phyloP scores from a whole-genome alignment of 163 green algal genomes.

The Chloromonas sp. region DNA sequence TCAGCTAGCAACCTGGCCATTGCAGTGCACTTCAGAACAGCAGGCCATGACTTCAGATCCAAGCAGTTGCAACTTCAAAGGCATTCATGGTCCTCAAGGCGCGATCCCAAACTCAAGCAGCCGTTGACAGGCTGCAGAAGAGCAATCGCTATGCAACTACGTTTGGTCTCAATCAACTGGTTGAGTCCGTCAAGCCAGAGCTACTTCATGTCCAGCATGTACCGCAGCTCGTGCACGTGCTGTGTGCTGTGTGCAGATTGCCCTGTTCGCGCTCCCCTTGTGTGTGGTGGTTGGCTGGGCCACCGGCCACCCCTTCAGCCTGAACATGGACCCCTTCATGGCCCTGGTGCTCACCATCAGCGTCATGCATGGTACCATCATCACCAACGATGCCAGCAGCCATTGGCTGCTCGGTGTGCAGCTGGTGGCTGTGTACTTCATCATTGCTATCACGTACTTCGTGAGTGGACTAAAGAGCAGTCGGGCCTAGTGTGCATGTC shows the following conservation, averaged over 20 bases:
- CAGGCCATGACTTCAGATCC: no score
- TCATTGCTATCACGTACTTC: slow-evolving; percentile 54
- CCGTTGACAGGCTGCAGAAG: no score
- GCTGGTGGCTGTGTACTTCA: slow-evolving; percentile 60
- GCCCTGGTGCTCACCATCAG: slow-evolving; percentile 40
- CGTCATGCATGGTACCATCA: slow-evolving; percentile 61
- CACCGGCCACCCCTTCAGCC: slow-evolving; percentile 60
- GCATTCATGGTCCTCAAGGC: no score
- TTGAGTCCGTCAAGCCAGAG: no score
- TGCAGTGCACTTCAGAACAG: no score
- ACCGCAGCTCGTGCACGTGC: not conserved
- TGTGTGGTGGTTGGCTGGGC: slow-evolving; percentile 71
- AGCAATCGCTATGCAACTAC: no score
- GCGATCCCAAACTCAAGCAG: no score
- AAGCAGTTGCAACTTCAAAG: no score
- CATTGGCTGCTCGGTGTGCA: slow-evolving; percentile 57
- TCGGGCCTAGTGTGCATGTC: no score
- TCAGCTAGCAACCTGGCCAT: no score
- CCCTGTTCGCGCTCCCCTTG: slow-evolving; percentile 79
- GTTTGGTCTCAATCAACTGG: no score
- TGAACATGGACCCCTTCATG: slow-evolving; percentile 67
- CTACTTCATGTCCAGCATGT: no score
- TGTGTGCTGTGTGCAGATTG: slow-evolving; percentile 70
- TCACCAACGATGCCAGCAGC: slow-evolving; percentile 47
- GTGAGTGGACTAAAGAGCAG: slow-evolving; percentile 11